These are phyloP conservation scores for Barbarea vulgaris DNA, from an alignment of 345 rosid genomes.

Conservation along the genomic window DNA sequence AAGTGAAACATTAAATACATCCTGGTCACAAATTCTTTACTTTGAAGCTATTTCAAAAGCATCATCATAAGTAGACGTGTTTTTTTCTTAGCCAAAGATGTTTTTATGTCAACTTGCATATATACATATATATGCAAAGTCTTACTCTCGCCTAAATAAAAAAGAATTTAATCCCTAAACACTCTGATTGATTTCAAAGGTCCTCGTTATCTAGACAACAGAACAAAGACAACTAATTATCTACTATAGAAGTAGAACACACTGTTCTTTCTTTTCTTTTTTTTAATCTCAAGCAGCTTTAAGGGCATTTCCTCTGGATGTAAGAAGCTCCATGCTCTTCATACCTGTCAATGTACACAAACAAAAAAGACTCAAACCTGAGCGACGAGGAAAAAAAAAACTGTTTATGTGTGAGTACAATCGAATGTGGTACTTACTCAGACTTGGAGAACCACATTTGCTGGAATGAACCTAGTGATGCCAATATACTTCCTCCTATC, in stretches of 20 bases:
- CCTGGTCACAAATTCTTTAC: not conserved
- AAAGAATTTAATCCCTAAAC: not conserved
- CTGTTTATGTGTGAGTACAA: not conserved
- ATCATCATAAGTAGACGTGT: not conserved
- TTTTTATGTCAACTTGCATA: not conserved
- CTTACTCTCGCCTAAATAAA: not conserved
- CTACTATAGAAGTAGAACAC: not conserved
- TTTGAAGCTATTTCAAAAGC: not conserved
- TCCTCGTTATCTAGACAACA: not conserved
- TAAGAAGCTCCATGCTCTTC: constrained; percentile 95
- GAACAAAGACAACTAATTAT: not conserved
- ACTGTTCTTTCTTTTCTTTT: not conserved
- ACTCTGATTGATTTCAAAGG: not conserved
- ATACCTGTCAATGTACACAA: constrained; percentile 52
- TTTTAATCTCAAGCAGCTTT: constrained; percentile 11
- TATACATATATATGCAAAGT: not conserved
- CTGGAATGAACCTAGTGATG: constrained; percentile 91
- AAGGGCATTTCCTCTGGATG: constrained; percentile 91
- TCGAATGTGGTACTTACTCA: constrained; percentile 29
- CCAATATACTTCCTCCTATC: constrained; percentile 92
- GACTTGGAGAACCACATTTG: constrained; percentile 90
- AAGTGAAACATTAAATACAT: not conserved
- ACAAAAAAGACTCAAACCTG: not conserved
- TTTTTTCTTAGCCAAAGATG: not conserved
- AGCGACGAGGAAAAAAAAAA: not conserved